phyloP scores from a whole-genome alignment of 1,284 basidiomycete species.

The Phylloporus sp. region DNA sequence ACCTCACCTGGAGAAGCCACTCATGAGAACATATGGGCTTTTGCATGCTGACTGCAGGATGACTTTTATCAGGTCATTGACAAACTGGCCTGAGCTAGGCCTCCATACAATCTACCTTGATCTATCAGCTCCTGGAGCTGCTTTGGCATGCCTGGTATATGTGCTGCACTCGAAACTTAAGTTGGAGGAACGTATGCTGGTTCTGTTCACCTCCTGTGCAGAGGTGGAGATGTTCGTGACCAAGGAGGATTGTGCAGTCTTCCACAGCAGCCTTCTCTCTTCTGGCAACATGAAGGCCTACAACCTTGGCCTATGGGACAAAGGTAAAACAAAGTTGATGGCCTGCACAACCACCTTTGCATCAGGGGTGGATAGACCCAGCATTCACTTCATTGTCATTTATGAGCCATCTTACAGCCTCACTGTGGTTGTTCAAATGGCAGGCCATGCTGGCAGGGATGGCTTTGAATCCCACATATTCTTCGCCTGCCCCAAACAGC shows the following conservation, averaged over 20 bases:
- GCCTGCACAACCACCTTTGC: slow-evolving; percentile 1
- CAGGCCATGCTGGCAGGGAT: slow-evolving; percentile 5
- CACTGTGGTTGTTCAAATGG: background rate
- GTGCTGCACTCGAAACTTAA: background rate
- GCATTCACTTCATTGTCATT: background rate
- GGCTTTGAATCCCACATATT: slow-evolving; percentile 5
- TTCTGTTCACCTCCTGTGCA: background rate
- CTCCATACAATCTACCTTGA: slow-evolving; percentile 1
- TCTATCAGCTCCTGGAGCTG: background rate
- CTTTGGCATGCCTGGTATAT: background rate
- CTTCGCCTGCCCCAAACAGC: background rate
- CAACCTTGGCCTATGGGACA: background rate
- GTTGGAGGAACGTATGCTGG: background rate
- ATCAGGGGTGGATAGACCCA: background rate
- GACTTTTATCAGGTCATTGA: background rate
- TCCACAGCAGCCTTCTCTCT: background rate
- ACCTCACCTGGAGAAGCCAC: background rate
- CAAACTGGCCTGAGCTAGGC: background rate
- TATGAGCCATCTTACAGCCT: background rate
- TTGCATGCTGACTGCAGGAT: background rate
- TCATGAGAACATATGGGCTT: background rate
- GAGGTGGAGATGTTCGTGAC: background rate
- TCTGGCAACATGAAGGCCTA: background rate
- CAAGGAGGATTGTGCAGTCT: background rate
- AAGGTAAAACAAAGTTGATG: background rate